Conservation (phyloP, 805 yeast species). For the Yarrowia yakushimensis region DNA sequence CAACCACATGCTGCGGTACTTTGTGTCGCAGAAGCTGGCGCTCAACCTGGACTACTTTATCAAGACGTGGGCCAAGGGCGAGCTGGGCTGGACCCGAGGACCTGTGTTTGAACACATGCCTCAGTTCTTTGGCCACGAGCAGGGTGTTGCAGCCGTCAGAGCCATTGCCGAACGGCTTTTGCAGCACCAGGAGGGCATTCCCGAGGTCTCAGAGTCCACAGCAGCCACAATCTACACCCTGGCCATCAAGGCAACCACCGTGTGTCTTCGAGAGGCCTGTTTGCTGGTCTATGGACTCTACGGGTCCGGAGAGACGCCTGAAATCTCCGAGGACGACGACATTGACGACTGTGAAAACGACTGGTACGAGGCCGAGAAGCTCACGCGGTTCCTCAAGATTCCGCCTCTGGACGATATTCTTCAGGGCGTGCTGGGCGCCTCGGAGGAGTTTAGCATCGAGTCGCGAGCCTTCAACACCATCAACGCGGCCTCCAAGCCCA, state of each 20-base stretch:
- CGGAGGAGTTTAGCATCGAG: neutral
- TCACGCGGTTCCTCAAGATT: constrained; percentile 49
- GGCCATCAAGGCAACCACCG: constrained; percentile 54
- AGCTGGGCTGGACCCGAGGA: constrained; percentile 10
- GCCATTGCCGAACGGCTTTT: constrained; percentile 17
- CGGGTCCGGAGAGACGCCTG: constrained; percentile 44
- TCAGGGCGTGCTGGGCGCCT: neutral
- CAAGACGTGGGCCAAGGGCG: constrained; percentile 21
- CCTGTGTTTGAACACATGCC: constrained; percentile 11
- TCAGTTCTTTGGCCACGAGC: constrained; percentile 19
- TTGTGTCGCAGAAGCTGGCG: constrained; percentile 19
- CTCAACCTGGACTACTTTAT: constrained; percentile 21
- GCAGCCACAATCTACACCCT: constrained; percentile 44
- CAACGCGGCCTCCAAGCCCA: constrained; percentile 1
- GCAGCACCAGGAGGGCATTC: constrained; percentile 18
- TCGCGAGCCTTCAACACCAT: neutral
- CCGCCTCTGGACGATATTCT: constrained; percentile 38
- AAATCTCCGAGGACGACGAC: constrained; percentile 27
- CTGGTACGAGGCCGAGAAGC: constrained; percentile 51
- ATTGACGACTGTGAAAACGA: constrained; percentile 31
- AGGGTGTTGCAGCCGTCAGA: constrained; percentile 6
- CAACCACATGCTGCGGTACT: constrained; percentile 11
- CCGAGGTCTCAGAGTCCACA: constrained; percentile 22
- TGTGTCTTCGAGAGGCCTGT: constrained; percentile 61
- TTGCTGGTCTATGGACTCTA: constrained; percentile 54